These are phyloP conservation scores for Calonectria montana DNA, from an alignment of 2,329 filamentous ascomycete species.

Conservation along the genomic window DNA sequence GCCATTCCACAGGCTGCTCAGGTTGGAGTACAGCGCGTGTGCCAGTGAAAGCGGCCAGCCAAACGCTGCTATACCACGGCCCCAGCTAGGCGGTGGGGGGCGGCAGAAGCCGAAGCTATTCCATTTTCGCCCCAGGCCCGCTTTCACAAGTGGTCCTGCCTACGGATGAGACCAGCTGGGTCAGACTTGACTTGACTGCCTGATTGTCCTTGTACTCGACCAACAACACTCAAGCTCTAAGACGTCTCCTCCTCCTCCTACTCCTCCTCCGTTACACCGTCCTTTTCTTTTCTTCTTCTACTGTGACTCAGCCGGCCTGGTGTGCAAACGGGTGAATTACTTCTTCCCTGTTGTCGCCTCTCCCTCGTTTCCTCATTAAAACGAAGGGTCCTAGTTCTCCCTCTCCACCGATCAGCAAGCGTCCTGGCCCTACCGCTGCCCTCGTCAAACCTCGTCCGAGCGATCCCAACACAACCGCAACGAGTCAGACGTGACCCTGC, in stretches of 20 bases:
- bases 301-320: conserved; percentile 36
- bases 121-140: conserved; percentile 28
- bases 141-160: conserved; percentile 38
- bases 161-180: conserved; percentile 41
- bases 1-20: conserved; percentile 1
- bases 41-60: background rate
- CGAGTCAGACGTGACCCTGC: conserved; percentile 12
- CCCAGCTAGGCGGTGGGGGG: conserved; percentile 36
- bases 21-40: background rate
- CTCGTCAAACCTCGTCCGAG: conserved; percentile 19
- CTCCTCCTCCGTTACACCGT: conserved; percentile 21
- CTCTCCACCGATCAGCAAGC: conserved; percentile 13
- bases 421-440: conserved; percentile 17
- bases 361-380: background rate
- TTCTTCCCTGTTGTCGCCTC: conserved; percentile 14
- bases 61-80: background rate
- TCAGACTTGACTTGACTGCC: conserved; percentile 48
- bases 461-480: conserved; percentile 13
- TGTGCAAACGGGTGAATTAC: conserved; percentile 19
- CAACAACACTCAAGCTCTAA: conserved; percentile 16
- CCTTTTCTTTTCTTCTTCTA: conserved; percentile 25
- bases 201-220: conserved; percentile 38
- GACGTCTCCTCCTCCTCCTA: conserved; percentile 22
- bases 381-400: conserved; percentile 8
- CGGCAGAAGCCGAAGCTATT: conserved; percentile 39